phyloP scores from a whole-genome alignment of 2,329 filamentous ascomycete genomes.

The Ceratocystis ficicola region DNA sequence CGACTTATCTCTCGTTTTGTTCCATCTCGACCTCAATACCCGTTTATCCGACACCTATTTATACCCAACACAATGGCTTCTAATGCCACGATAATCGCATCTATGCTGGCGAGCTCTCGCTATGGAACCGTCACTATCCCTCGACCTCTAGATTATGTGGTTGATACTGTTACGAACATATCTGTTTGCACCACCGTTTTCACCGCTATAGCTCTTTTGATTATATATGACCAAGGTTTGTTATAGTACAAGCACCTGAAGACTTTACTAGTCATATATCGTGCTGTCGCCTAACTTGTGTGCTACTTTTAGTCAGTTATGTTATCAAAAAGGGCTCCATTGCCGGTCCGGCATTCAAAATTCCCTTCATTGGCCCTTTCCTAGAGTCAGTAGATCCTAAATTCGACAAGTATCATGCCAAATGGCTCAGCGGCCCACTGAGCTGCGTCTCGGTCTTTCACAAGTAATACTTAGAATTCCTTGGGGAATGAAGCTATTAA shows the following conservation, averaged over 20 bases:
- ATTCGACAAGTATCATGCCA: conserved; percentile 79
- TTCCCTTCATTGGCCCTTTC: conserved; percentile 90
- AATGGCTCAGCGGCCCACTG: conserved; percentile 82
- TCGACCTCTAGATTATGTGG: conserved; percentile 43
- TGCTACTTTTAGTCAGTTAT: conserved; percentile 51
- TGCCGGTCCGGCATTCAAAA: conserved; percentile 60
- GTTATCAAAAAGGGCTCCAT: conserved; percentile 64
- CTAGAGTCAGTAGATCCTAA: conserved; percentile 83
- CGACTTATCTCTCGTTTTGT: not conserved
- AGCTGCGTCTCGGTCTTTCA: conserved; percentile 99
- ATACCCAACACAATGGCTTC: conserved; percentile 30
- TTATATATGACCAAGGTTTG: conserved; percentile 86
- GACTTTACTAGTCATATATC: not conserved
- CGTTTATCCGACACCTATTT: not conserved
- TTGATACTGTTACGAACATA: conserved; percentile 42
- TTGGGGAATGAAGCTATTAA: no score
- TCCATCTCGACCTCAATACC: not conserved
- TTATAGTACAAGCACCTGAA: not conserved
- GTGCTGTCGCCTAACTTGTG: not conserved
- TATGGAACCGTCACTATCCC: conserved; percentile 39
- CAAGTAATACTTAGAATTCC: conserved; percentile 49
- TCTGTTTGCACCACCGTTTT: conserved; percentile 36
- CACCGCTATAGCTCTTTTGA: conserved; percentile 56
- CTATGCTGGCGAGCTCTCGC: conserved; percentile 52
- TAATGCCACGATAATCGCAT: conserved; percentile 53